Percentiles rank a stretch among this genome's conserved stretches.
phyloP scores from a whole-genome alignment of 2,329 filamentous ascomycete genomes.

The Alternaria tenuissima region DNA sequence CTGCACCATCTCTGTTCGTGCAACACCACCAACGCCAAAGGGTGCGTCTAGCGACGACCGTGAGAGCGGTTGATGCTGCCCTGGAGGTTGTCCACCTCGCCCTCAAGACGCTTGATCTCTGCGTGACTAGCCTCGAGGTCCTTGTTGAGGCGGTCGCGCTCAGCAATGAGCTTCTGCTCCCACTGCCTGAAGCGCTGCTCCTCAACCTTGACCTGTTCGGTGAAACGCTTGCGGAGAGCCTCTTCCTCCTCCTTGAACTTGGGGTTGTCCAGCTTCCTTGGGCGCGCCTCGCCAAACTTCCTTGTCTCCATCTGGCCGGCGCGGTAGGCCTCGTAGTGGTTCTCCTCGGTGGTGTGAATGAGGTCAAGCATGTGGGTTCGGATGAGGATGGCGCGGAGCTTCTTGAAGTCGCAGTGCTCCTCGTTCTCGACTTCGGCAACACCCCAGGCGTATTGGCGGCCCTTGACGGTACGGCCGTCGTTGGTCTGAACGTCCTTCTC shows the following conservation, averaged over 20 bases:
- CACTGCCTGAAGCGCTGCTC: conserved; percentile 99
- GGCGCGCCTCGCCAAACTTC: conserved; percentile 97
- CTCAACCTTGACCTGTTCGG: conserved; percentile 99
- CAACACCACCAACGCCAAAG: conserved; percentile 8
- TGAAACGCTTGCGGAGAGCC: conserved; percentile 97
- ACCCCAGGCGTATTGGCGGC: conserved; percentile 98
- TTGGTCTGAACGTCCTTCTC: conserved; percentile 99
- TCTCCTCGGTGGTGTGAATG: conserved; percentile 99
- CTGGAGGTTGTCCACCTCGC: conserved; percentile 92
- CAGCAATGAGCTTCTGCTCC: conserved; percentile 99
- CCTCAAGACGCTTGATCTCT: conserved; percentile 85
- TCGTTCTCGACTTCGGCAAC: conserved; percentile 99
- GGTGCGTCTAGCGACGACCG: conserved; percentile 76
- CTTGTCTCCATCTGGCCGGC: conserved; percentile 99
- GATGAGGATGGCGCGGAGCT: conserved; percentile 97
- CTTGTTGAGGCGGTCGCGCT: conserved; percentile 99
- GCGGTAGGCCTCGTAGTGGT: conserved; percentile 99
- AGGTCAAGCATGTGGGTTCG: conserved; percentile 99
- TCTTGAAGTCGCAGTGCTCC: conserved; percentile 99
- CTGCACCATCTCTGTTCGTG: conserved; percentile 24
- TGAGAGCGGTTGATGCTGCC: conserved; percentile 89
- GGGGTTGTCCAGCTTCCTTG: conserved; percentile 98
- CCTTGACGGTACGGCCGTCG: conserved; percentile 97
- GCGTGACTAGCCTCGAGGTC: conserved; percentile 98
- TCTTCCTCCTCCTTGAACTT: conserved; percentile 99